phyloP scores from a whole-genome alignment of 805 yeast species.

The Scheffersomyces lignosus region DNA sequence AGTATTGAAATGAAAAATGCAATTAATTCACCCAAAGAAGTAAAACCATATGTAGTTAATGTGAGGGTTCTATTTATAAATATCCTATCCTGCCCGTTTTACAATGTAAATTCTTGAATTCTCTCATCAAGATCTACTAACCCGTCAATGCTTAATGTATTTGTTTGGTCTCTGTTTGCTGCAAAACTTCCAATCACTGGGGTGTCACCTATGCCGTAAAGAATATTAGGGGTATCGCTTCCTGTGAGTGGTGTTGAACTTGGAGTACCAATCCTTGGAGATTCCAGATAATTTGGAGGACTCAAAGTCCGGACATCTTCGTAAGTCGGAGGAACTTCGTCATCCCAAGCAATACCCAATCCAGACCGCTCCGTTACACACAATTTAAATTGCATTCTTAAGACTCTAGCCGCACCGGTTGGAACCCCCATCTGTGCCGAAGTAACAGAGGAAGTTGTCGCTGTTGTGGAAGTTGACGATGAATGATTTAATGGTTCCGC shows the following conservation, averaged over 20 bases:
- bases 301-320: slow-evolving; percentile 78
- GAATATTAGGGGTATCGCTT: slow-evolving; percentile 33
- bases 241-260: slow-evolving; percentile 9
- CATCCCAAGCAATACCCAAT: slow-evolving; percentile 96
- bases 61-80: too few relatives aligned
- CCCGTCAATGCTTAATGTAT: slow-evolving; percentile 22
- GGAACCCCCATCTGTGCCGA: slow-evolving; percentile 57
- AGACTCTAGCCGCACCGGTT: slow-evolving; percentile 92
- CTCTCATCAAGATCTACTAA: slow-evolving; percentile 32
- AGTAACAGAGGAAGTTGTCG: not conserved
- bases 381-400: slow-evolving; percentile 92
- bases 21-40: too few relatives aligned
- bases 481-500: too few relatives aligned
- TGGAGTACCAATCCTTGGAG: slow-evolving; percentile 19
- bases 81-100: too few relatives aligned
- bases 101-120: slow-evolving; percentile 33
- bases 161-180: slow-evolving; percentile 5
- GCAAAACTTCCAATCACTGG: slow-evolving; percentile 31
- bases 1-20: too few relatives aligned
- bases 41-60: too few relatives aligned
- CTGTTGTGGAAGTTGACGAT: slow-evolving; percentile 21
- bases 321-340: slow-evolving; percentile 97
- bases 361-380: slow-evolving; percentile 88
- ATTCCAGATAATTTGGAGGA: slow-evolving; percentile 73
- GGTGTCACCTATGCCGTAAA: slow-evolving; percentile 46